These are phyloP conservation scores for Linderniella brevidens DNA, from an alignment of 257 asterid species.

Conservation along the genomic window DNA sequence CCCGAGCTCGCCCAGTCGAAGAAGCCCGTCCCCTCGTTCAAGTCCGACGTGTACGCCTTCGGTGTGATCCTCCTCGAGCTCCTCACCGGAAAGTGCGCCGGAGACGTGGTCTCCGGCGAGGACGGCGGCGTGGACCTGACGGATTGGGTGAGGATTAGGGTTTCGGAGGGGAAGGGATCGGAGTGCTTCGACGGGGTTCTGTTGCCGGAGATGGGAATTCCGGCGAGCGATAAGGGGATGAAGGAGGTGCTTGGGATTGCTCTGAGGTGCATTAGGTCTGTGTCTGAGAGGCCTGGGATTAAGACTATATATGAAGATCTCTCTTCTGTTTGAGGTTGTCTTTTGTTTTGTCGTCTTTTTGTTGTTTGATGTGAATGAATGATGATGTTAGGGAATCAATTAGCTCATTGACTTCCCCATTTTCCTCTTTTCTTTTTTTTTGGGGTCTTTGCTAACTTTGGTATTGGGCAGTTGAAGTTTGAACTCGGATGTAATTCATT, in stretches of 20 bases:
- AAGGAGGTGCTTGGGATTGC: constrained; percentile 88
- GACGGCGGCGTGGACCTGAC: constrained; percentile 84
- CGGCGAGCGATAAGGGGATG: constrained; percentile 64
- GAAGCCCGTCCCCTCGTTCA: constrained; percentile 84
- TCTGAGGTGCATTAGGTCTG: constrained; percentile 58
- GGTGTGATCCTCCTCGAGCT: constrained; percentile 81
- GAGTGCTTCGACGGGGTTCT: constrained; percentile 65
- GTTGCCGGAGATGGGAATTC: constrained; percentile 33
- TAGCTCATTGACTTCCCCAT: constrained; percentile 68
- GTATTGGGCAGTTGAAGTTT: not conserved
- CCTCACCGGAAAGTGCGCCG: constrained; percentile 86
- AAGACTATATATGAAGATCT: constrained; percentile 88
- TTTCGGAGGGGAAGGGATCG: constrained; percentile 60
- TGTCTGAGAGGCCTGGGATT: constrained; percentile 89
- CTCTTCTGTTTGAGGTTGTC: constrained; percentile 50
- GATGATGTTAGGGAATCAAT: constrained; percentile 46
- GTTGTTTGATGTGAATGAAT: not conserved
- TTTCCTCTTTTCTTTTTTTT: constrained; percentile 13
- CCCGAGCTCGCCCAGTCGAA: constrained; percentile 77
- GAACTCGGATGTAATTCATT: constrained; percentile 7
- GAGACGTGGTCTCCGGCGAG: constrained; percentile 80
- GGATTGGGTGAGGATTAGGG: constrained; percentile 87
- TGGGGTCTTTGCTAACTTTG: no score
- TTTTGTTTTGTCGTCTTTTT: constrained; percentile 4
- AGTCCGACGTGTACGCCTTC: constrained; percentile 83